Conservation (phyloP, 1,139 yeast genomes). For the Kazachstania sp. region DNA sequence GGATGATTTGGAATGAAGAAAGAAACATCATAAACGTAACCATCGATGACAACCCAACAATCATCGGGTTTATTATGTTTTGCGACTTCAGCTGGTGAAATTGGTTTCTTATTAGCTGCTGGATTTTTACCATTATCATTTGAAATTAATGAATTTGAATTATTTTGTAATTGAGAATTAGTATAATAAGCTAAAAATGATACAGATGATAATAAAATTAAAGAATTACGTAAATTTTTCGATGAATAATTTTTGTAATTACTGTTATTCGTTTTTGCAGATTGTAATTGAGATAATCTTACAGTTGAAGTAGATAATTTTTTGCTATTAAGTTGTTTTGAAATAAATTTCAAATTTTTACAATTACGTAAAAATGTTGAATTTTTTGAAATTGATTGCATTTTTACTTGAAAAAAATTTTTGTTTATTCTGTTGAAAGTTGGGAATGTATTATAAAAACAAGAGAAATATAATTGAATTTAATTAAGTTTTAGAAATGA, state of each 20-base stretch:
- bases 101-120: constrained; percentile 1
- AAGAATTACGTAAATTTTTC: not conserved
- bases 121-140: not conserved
- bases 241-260: not conserved
- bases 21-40: constrained; percentile 77
- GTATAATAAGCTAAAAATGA: not conserved
- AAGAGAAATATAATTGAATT: no score
- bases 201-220: not conserved
- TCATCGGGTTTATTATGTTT: constrained; percentile 60
- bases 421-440: not conserved
- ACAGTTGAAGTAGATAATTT: no score
- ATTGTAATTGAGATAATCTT: no score
- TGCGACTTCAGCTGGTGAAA: constrained; percentile 38
- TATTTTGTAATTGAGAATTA: not conserved
- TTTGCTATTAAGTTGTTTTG: no score
- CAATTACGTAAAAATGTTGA: no score
- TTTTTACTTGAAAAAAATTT: not conserved
- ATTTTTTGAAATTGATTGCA: no score
- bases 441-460: no score
- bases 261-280: not conserved
- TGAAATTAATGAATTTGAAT: not conserved
- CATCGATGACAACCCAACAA: constrained; percentile 85
- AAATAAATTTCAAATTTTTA: no score
- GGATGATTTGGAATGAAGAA: constrained; percentile 76
- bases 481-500: no score